phyloP scores from a whole-genome alignment of 148 eudicot genomes.

The Polygonum maritimum region DNA sequence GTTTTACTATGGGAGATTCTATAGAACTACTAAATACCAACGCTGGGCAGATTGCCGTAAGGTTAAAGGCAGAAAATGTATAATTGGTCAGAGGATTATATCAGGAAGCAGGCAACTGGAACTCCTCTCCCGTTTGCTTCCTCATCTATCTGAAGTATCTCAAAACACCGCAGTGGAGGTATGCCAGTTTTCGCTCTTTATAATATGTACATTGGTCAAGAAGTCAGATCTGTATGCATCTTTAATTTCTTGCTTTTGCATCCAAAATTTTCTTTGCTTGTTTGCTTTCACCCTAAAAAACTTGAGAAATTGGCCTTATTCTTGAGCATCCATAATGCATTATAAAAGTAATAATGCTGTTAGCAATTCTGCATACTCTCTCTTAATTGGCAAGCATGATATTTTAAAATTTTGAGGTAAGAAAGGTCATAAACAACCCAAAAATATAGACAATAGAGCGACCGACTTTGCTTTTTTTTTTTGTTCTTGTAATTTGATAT shows the following conservation, averaged over 20 bases:
- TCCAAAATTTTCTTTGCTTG: background rate
- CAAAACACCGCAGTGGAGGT: constrained; percentile 41
- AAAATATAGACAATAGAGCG: no score
- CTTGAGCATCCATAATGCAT: background rate
- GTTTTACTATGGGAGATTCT: constrained; percentile 45
- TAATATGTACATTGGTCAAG: background rate
- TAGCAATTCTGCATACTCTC: background rate
- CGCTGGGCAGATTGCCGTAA: constrained; percentile 51
- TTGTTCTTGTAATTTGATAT: background rate
- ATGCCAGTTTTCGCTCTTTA: background rate
- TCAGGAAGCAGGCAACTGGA: constrained; percentile 52
- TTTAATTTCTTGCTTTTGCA: background rate
- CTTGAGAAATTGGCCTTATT: background rate
- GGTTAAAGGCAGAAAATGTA: constrained; percentile 32
- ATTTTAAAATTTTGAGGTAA: background rate
- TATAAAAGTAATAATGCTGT: background rate
- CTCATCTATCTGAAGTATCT: constrained; percentile 33
- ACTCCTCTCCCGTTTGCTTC: constrained; percentile 39
- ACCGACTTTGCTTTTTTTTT: background rate
- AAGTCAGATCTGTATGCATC: background rate
- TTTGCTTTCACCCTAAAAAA: background rate
- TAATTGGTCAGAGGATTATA: constrained; percentile 34
- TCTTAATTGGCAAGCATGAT: background rate
- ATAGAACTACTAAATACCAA: constrained; percentile 23
- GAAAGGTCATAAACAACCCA: no score